Conservation (phyloP, 1,284 basidiomycete species). For the Trichosporon faecale region DNA sequence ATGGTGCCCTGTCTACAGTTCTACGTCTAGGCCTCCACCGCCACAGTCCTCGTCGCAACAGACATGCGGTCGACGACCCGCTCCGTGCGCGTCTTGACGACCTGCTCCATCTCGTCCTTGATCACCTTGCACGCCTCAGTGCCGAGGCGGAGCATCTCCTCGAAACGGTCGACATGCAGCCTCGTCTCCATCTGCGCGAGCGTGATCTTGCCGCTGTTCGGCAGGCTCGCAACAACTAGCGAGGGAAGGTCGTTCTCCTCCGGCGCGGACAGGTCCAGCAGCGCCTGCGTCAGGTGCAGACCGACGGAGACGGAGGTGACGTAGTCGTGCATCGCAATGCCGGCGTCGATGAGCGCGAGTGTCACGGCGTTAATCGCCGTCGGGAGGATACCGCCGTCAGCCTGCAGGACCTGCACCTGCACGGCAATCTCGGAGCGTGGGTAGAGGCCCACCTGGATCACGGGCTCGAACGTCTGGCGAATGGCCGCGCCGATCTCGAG, state of each 20-base stretch:
- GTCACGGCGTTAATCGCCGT: slow-evolving; percentile 93
- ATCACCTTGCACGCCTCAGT: slow-evolving; percentile 74
- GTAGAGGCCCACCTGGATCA: slow-evolving; percentile 84
- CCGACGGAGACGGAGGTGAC: slow-evolving; percentile 81
- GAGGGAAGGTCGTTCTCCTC: slow-evolving; percentile 90
- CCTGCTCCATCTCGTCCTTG: slow-evolving; percentile 77
- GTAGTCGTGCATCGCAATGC: slow-evolving; percentile 86
- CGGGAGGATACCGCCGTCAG: slow-evolving; percentile 88
- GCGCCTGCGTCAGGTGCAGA: slow-evolving; percentile 63
- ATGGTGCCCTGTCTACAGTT: not conserved
- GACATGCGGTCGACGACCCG: slow-evolving; percentile 57
- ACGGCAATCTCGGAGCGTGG: slow-evolving; percentile 93
- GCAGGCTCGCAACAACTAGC: slow-evolving; percentile 82
- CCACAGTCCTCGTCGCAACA: slow-evolving; percentile 10
- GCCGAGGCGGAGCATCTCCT: slow-evolving; percentile 77
- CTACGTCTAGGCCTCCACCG: slow-evolving; percentile 11
- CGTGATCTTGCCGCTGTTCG: slow-evolving; percentile 75
- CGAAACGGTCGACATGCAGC: slow-evolving; percentile 87
- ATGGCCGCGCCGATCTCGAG: slow-evolving; percentile 82
- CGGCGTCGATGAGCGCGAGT: slow-evolving; percentile 79
- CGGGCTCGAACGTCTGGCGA: slow-evolving; percentile 92
- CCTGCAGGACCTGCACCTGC: slow-evolving; percentile 84
- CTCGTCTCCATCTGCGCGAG: slow-evolving; percentile 90
- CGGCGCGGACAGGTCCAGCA: slow-evolving; percentile 79
- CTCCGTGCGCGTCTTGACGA: slow-evolving; percentile 65